phyloP scores from a whole-genome alignment of 1,284 basidiomycete genomes.

The Ceratobasidium papillatum region DNA sequence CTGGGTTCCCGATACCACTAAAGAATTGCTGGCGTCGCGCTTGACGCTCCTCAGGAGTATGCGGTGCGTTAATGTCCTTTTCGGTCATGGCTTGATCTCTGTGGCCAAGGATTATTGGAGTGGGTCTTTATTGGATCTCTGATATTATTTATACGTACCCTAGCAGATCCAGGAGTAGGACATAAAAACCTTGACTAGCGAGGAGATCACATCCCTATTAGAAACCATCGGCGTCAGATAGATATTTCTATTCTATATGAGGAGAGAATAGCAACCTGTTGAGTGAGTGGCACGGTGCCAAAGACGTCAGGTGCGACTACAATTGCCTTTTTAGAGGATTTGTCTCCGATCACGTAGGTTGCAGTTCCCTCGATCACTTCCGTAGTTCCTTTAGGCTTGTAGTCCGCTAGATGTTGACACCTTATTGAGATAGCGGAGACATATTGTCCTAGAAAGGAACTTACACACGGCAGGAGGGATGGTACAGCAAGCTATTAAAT shows the following conservation, averaged over 20 bases:
- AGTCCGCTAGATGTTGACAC: background rate
- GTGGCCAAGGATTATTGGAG: no score
- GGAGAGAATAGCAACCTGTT: background rate
- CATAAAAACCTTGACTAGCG: slow-evolving; percentile 30
- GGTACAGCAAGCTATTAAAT: slow-evolving; percentile 22
- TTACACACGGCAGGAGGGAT: slow-evolving; percentile 18
- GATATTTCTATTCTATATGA: background rate
- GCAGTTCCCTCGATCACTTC: slow-evolving; percentile 3
- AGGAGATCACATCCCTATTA: slow-evolving; percentile 29
- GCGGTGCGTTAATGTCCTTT: background rate
- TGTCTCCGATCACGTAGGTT: slow-evolving; percentile 34
- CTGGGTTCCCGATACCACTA: slow-evolving; percentile 1
- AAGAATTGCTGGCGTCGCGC: background rate
- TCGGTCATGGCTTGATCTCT: slow-evolving; percentile 9
- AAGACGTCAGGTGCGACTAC: slow-evolving; percentile 18
- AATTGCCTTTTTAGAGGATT: slow-evolving; percentile 7
- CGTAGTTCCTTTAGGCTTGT: slow-evolving; percentile 5
- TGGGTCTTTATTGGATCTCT: background rate
- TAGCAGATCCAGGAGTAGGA: slow-evolving; percentile 16
- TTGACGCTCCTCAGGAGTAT: background rate
- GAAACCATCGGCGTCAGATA: no score
- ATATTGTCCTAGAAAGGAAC: background rate
- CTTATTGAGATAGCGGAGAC: background rate
- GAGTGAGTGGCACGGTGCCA: slow-evolving; percentile 15
- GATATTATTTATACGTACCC: background rate